Percentiles rank a stretch among this genome's conserved stretches.
Evolutionary conservation across 2,329 filamentous ascomycete genomes (phyloP).

Genomic region (Mycosphaerella sp.): DNA sequence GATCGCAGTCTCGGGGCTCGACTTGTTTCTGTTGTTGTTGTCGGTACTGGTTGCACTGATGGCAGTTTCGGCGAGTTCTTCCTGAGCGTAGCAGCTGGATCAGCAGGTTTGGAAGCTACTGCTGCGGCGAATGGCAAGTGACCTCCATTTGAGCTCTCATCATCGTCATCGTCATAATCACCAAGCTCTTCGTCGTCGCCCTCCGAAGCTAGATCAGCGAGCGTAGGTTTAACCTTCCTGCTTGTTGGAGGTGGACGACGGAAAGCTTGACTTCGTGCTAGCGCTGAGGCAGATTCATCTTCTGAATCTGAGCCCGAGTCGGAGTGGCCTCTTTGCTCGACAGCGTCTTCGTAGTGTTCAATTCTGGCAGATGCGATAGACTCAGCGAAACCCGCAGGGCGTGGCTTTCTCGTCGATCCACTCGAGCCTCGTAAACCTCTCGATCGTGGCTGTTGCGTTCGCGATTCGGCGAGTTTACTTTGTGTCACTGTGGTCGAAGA

Average conservation of each 20-base stretch:
- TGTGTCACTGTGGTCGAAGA: slow-evolving; percentile 47
- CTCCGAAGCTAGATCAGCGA: slow-evolving; percentile 23
- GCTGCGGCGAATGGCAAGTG: slow-evolving; percentile 41
- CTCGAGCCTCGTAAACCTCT: slow-evolving; percentile 36
- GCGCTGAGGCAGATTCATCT: slow-evolving; percentile 33
- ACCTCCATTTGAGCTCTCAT: slow-evolving; percentile 47
- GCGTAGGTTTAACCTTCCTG: slow-evolving; percentile 14
- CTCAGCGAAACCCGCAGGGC: slow-evolving; percentile 13
- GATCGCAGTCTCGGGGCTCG: no score
- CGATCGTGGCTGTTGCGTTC: slow-evolving; percentile 18
- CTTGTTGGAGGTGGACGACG: slow-evolving; percentile 23
- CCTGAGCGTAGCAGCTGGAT: slow-evolving; percentile 23
- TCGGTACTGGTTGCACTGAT: not conserved
- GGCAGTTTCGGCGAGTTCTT: slow-evolving; percentile 9
- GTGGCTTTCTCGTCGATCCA: slow-evolving; percentile 24
- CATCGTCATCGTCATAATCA: slow-evolving; percentile 42
- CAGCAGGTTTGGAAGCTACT: slow-evolving; percentile 21
- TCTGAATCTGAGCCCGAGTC: slow-evolving; percentile 31
- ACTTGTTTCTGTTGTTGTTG: not conserved
- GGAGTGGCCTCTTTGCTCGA: slow-evolving; percentile 28
- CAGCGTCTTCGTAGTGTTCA: slow-evolving; percentile 27
- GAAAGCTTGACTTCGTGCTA: slow-evolving; percentile 42
- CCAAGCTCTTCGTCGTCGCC: slow-evolving; percentile 29
- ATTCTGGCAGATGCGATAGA: slow-evolving; percentile 16
- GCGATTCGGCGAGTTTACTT: slow-evolving; percentile 24